A percentile compares a stretch with the other conserved stretches of the same genome.
Conservation (phyloP, 176 grass and related monocot species). For the Dendrocalamus sinicus region DNA sequence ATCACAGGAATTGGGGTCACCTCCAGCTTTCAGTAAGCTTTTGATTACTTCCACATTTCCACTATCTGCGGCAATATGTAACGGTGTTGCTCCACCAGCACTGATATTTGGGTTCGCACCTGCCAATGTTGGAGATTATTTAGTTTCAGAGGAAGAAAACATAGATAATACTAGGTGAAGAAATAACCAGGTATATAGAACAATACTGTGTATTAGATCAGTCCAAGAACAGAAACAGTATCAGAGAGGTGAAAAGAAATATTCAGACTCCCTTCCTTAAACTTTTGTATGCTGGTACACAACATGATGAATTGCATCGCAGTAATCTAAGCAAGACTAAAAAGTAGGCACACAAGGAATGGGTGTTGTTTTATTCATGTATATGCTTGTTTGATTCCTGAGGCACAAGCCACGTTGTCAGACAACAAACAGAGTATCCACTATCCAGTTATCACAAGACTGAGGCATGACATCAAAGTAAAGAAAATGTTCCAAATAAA, state of each 20-base stretch:
- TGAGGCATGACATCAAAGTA: neutral
- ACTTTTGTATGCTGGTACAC: neutral
- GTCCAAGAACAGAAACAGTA: conserved; percentile 15
- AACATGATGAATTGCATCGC: neutral
- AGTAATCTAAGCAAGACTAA: conserved; percentile 1
- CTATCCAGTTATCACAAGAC: neutral
- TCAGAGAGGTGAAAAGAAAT: neutral
- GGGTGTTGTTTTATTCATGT: neutral
- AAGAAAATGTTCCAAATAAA: neutral
- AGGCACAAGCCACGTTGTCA: neutral
- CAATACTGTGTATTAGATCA: neutral
- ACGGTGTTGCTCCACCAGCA: conserved; percentile 87
- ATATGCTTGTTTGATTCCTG: neutral
- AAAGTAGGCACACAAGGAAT: neutral
- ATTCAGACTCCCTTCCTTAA: neutral
- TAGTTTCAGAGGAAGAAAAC: neutral
- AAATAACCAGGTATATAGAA: conserved; percentile 10
- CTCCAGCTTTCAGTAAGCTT: conserved; percentile 81
- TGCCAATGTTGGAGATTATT: conserved; percentile 51
- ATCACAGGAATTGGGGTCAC: conserved; percentile 76
- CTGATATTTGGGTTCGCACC: conserved; percentile 84
- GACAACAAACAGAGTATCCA: neutral
- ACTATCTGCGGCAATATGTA: conserved; percentile 85
- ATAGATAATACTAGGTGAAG: neutral
- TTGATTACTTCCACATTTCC: conserved; percentile 71